phyloP scores from a whole-genome alignment of 371 early-diverging fungal species.

The Mortierella sp. region DNA sequence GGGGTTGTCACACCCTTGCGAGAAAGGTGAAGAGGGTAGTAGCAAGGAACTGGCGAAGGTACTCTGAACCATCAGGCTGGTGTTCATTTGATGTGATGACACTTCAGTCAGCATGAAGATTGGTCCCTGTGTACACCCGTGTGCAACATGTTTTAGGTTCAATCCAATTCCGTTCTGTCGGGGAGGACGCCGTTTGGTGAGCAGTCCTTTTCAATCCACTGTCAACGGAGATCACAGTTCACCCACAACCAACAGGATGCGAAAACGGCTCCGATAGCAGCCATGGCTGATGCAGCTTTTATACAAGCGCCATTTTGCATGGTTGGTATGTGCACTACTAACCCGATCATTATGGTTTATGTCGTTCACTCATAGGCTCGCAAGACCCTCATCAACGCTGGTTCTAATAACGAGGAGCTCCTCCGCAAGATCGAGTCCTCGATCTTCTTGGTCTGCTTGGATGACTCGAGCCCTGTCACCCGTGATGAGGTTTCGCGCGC shows the following conservation, averaged over 20 bases:
- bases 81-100: slow-evolving; percentile 1
- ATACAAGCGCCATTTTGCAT: too few species aligned
- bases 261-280: too few species aligned
- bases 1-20: background rate
- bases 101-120: background rate
- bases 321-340: background rate
- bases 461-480: slow-evolving; percentile 79
- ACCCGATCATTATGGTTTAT: background rate
- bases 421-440: slow-evolving; percentile 86
- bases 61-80: background rate
- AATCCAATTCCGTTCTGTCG: too few species aligned
- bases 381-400: slow-evolving; percentile 68
- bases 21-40: background rate
- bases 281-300: too few species aligned
- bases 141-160: background rate
- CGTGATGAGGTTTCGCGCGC: slow-evolving; percentile 82
- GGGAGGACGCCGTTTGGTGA: too few species aligned
- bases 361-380: slow-evolving; percentile 10
- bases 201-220: too few species aligned
- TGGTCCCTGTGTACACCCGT: background rate
- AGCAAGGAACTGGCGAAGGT: background rate
- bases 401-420: slow-evolving; percentile 71
- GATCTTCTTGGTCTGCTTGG: slow-evolving; percentile 88
- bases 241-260: too few species aligned
- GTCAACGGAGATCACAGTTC: too few species aligned